Base-by-base conservation (phyloP, 129 eudicot genomes). In the Smallanthus sonchifolius region DNA sequence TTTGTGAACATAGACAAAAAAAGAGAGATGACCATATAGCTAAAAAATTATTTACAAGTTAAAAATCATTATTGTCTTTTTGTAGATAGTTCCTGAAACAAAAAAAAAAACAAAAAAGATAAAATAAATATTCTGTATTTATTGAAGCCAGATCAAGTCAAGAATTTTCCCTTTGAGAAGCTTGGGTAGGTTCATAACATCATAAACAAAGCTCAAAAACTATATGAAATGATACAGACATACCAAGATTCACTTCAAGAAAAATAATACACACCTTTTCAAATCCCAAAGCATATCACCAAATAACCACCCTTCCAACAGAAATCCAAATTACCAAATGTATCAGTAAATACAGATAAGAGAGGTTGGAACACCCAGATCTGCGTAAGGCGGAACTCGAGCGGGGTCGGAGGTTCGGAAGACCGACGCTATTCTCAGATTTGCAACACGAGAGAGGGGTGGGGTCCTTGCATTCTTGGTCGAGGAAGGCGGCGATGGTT, bases 301-400 rank as follows among this genome's bases (percentile, higher is more conserved):
- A 80, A 55, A 94, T 83, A 52, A 88, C 83, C 56, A 94, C 79
- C 67, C 96, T 83, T 11, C 99, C 99, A 78, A 94, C 99, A 74
- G 97, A 81, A 81, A 82, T 97, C 99, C 75, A 90, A 84, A 69
- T 94, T 97, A 68, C 99, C 99, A 83, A n/a, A n/a, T n/a, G n/a
- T n/a, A n/a, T n/a, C n/a, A n/a, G n/a, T n/a, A n/a, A n/a, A n/a
- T n/a, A n/a, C n/a, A n/a, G n/a, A n/a, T n/a, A n/a, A n/a, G n/a
- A n/a, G n/a, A n/a, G 30, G 30, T 24, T 24, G 1, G 1, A 24
- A 0, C 30, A 24, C 30, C 30, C 30, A 24, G 30, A 24, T 24
- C 30, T 0, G 30, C 30, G 30, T 1, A 0, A 24, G 30, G 30
- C 30, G 30, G 1, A 0, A 24, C 30, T 24, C 30, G 30, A 24